Conservation (phyloP, 1,284 basidiomycete genomes). For the Mycena sp. region DNA sequence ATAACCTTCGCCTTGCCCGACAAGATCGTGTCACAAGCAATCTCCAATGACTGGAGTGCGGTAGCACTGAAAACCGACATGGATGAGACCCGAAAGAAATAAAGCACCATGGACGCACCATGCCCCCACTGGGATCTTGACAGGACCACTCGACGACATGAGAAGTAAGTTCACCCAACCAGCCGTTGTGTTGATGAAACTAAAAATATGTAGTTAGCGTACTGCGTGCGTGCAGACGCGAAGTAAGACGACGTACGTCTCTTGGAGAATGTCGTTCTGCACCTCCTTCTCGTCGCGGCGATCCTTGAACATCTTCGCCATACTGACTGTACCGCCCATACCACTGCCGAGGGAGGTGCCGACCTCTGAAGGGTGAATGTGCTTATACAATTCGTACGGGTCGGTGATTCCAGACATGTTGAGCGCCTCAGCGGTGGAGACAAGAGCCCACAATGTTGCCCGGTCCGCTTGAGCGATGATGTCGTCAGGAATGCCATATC, state of each 20-base stretch:
- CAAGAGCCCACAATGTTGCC: constrained; percentile 96
- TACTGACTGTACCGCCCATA: constrained; percentile 94
- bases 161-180: constrained; percentile 98
- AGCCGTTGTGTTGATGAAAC: constrained; percentile 97
- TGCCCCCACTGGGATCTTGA: constrained; percentile 99
- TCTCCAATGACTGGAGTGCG: constrained; percentile 96
- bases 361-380: constrained; percentile 96
- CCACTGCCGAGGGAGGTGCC: constrained; percentile 94
- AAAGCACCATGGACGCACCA: constrained; percentile 65
- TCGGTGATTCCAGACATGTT: constrained; percentile 98
- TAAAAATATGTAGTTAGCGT: constrained; percentile 45
- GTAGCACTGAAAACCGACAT: constrained; percentile 73
- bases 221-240: not conserved
- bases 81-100: constrained; percentile 2
- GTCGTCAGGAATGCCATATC: constrained; percentile 98
- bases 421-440: constrained; percentile 93
- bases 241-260: constrained; percentile 74
- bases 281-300: constrained; percentile 97
- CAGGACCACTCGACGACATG: constrained; percentile 93
- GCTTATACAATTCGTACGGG: constrained; percentile 96
- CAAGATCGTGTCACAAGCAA: constrained; percentile 95
- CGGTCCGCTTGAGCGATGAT: constrained; percentile 96
- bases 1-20: constrained; percentile 98
- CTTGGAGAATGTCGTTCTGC: constrained; percentile 97
- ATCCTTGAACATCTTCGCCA: constrained; percentile 98